Evolutionary conservation across 805 yeast genomes (phyloP).

Genomic region (Spathaspora passalidarum): DNA sequence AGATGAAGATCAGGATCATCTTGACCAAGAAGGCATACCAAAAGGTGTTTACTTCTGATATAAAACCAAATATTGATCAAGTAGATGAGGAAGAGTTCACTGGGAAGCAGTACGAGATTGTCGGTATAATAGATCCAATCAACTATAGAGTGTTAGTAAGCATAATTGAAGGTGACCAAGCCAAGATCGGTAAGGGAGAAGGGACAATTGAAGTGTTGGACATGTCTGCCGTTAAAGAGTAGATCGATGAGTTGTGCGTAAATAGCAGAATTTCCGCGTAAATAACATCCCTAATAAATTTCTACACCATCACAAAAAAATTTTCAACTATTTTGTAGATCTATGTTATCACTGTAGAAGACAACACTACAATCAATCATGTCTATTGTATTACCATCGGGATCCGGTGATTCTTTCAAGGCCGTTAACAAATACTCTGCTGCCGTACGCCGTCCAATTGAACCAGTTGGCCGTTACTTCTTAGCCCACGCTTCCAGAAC

Average conservation of each 20-base stretch:
- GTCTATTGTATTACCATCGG: conserved; percentile 47
- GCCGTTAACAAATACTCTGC: conserved; percentile 50
- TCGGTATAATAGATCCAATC: conserved; percentile 82
- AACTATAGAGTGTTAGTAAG: conserved; percentile 70
- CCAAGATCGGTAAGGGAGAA: conserved; percentile 46
- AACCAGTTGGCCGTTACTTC: conserved; percentile 95
- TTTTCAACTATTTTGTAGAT: background rate
- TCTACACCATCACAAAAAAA: background rate
- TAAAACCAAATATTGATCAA: conserved; percentile 32
- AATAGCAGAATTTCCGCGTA: conserved; percentile 1
- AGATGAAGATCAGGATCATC: conserved; percentile 78
- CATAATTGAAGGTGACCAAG: conserved; percentile 44
- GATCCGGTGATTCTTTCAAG: conserved; percentile 47
- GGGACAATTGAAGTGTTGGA: conserved; percentile 82
- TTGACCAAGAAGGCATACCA: conserved; percentile 54
- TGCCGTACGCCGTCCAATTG: conserved; percentile 76
- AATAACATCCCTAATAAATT: conserved; percentile 2
- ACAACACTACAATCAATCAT: conserved; percentile 13
- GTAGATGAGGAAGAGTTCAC: conserved; percentile 47
- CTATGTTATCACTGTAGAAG: background rate
- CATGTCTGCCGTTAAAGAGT: conserved; percentile 79
- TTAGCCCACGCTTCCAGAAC: conserved; percentile 96
- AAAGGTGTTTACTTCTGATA: conserved; percentile 28
- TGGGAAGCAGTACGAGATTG: conserved; percentile 38
- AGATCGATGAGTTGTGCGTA: background rate